Conservation (phyloP, 345 rosid species). For the Lepidium didymum region DNA sequence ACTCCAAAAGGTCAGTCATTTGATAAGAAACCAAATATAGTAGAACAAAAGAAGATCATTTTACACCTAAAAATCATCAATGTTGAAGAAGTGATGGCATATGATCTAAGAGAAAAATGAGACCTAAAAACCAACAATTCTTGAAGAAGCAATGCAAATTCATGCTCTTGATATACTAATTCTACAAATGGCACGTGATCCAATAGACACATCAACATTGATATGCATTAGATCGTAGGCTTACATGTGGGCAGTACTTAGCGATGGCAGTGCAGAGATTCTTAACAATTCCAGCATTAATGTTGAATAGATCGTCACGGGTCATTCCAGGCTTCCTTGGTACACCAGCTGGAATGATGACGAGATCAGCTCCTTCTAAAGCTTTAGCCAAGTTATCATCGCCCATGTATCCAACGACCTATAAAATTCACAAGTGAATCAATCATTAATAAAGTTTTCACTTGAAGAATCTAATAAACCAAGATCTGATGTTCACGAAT, state of each 20-base stretch:
- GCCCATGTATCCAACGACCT: conserved; percentile 39
- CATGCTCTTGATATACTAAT: neutral
- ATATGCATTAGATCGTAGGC: neutral
- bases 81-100: neutral
- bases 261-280: conserved; percentile 47
- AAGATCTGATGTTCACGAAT: neutral
- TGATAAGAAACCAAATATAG: neutral
- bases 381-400: conserved; percentile 37
- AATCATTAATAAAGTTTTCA: neutral
- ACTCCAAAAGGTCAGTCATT: neutral
- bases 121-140: neutral
- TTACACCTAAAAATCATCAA: neutral
- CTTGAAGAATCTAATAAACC: neutral
- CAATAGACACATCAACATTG: neutral
- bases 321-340: conserved; percentile 81
- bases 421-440: neutral
- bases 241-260: conserved; percentile 50
- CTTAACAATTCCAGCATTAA: conserved; percentile 51
- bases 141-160: neutral
- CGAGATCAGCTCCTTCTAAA: conserved; percentile 54
- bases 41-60: neutral
- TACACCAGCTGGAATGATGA: conserved; percentile 67
- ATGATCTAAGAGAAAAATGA: too few species aligned
- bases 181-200: neutral
- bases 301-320: conserved; percentile 68